Evolutionary conservation across 176 grass and related monocot species (phyloP).

Genomic region (Elymus sibiricus): DNA sequence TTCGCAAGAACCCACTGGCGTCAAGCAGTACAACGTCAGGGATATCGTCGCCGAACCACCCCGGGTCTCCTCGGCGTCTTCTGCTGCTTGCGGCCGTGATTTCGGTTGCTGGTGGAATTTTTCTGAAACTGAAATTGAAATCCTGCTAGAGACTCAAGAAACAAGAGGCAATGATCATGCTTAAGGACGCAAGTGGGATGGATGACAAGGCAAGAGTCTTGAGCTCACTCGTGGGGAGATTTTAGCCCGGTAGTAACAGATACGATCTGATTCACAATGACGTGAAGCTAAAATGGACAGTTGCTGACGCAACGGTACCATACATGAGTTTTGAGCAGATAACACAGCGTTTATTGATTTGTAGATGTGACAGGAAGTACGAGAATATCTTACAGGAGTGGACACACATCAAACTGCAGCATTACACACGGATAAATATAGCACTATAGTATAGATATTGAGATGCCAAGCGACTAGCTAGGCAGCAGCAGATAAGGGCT

Average conservation of each 20-base stretch:
- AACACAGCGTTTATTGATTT: slow-evolving; percentile 16
- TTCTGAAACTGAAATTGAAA: too few relatives aligned
- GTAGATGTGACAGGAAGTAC: not conserved
- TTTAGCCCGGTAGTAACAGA: too few relatives aligned
- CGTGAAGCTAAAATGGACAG: not conserved
- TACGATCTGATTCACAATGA: too few relatives aligned
- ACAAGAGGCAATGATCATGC: too few relatives aligned
- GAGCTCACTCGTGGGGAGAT: too few relatives aligned
- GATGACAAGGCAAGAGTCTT: too few relatives aligned
- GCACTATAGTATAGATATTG: not conserved
- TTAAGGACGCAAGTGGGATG: too few relatives aligned
- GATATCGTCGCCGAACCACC: not conserved
- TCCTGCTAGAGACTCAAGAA: too few relatives aligned
- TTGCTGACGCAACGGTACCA: not conserved
- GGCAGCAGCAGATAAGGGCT: not conserved
- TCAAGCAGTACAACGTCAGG: too few relatives aligned
- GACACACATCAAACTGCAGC: not conserved
- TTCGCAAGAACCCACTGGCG: not conserved
- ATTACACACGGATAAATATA: slow-evolving; percentile 21
- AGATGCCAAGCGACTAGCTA: slow-evolving; percentile 21
- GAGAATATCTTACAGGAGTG: slow-evolving; percentile 28
- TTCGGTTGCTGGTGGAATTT: too few relatives aligned
- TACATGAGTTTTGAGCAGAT: not conserved
- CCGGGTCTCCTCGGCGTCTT: not conserved
- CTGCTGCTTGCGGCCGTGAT: not conserved